Conservation (phyloP, 768 basidiomycete species). For the Tricholoma sp. region DNA sequence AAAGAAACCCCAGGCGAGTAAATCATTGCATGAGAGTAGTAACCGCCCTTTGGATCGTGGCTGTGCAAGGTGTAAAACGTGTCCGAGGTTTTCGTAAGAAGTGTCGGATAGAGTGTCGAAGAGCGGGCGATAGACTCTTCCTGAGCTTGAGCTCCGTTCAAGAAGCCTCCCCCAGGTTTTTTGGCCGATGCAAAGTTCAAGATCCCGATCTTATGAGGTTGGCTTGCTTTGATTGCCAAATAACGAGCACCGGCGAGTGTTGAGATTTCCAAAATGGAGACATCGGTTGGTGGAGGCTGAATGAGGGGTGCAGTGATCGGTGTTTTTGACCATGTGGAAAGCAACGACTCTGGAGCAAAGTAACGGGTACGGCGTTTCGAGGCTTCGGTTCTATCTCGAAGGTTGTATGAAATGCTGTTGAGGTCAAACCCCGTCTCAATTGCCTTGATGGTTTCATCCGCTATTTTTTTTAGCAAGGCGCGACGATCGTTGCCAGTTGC, state of each 20-base stretch:
- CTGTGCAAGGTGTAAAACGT: conserved; percentile 62
- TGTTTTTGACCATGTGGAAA: conserved; percentile 44
- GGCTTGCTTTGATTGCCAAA: conserved; percentile 19
- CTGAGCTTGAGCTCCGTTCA: conserved; percentile 68
- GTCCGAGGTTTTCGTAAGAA: conserved; percentile 48
- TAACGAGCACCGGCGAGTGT: conserved; percentile 58
- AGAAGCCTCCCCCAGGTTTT: conserved; percentile 74
- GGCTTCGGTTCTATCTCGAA: conserved; percentile 19
- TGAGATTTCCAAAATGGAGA: conserved; percentile 55
- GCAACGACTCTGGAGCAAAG: conserved; percentile 43
- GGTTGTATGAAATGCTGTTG: conserved; percentile 24
- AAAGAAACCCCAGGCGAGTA: conserved; percentile 61
- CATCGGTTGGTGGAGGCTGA: conserved; percentile 17
- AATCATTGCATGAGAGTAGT: conserved; percentile 77
- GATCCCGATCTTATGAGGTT: conserved; percentile 43
- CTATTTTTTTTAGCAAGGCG: conserved; percentile 34
- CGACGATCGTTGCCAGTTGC: conserved; percentile 19
- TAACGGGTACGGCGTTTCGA: conserved; percentile 42
- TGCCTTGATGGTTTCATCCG: conserved; percentile 43
- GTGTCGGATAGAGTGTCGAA: conserved; percentile 62
- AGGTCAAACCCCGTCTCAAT: conserved; percentile 40
- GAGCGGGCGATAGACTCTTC: conserved; percentile 79
- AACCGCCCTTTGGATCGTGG: conserved; percentile 42
- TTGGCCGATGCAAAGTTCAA: conserved; percentile 78
- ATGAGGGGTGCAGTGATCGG: conserved; percentile 40